phyloP scores from a whole-genome alignment of 257 asterid species.

The Jaltomata sinuosa region DNA sequence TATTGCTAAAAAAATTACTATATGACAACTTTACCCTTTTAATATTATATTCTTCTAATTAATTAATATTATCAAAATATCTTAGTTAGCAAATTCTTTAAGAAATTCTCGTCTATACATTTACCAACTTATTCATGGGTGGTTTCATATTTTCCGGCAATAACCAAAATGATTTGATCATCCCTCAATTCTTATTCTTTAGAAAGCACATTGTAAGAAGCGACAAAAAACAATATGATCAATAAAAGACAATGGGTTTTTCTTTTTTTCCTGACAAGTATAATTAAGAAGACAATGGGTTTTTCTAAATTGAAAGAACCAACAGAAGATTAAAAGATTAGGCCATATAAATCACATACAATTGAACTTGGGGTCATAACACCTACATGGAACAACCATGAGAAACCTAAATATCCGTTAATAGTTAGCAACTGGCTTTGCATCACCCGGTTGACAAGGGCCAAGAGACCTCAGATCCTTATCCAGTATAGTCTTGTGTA shows the following conservation, averaged over 20 bases:
- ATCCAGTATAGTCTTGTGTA: slow-evolving; percentile 39
- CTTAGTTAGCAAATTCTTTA: not conserved
- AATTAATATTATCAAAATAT: not conserved
- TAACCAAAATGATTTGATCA: not conserved
- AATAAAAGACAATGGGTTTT: not conserved
- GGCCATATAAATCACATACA: not conserved
- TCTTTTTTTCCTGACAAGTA: no score
- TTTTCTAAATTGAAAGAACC: not conserved
- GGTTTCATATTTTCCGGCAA: not conserved
- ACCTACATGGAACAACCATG: not conserved
- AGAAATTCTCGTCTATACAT: not conserved
- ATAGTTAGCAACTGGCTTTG: slow-evolving; percentile 71
- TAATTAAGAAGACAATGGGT: not conserved
- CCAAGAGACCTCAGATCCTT: slow-evolving; percentile 52
- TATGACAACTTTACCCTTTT: not conserved
- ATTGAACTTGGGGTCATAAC: not conserved
- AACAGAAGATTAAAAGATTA: not conserved
- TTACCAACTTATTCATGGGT: not conserved
- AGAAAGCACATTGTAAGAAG: not conserved
- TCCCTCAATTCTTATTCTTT: not conserved
- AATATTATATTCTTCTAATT: not conserved
- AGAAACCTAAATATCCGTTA: slow-evolving; percentile 49
- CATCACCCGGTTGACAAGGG: slow-evolving; percentile 67
- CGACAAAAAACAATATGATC: not conserved
- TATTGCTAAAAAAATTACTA: not conserved